Base-by-base conservation (phyloP, 2,329 filamentous ascomycete genomes). In the Aspergillus sp. region DNA sequence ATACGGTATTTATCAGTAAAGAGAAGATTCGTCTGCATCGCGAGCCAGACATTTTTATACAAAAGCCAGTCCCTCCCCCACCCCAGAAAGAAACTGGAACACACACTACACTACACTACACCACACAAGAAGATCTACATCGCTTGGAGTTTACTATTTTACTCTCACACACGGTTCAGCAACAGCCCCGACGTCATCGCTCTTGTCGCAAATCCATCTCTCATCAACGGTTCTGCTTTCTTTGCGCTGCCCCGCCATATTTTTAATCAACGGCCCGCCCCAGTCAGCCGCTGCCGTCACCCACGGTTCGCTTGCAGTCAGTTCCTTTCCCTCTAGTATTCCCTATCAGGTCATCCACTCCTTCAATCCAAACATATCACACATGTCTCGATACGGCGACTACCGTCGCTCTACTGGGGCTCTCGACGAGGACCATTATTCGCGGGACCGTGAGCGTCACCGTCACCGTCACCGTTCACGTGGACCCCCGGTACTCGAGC, bases 381-480 rank as follows among this genome's bases (percentile, higher is more conserved):
- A 54, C 62, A 78, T 78, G 75, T 68, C 72, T 67, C 75, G 74
- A 42, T 73, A 75, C 65, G 70, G 73, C 53, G 75, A 78, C 39
- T 72, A 71, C 49, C 70, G 71, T 58, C 77, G 74, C 39, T 71
- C 73, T 32, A 68, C 73, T n/a, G 68, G 68, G 17, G 68, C 70
- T 19, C 58, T 75, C 49, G 73, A 75, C 61, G 78, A 77, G 74
- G 76, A 79, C 62, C 75, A 77, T 57, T 78, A 79, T 62, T 66
- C 73, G 38, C 76, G 75, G 63, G 79, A 81, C 64, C 76, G 75
- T 63, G 79, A 81, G 64, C 76, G 77, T 53, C 75, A 77, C 51
- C 47, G 47, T 3, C 74, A 78, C 55, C 78, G 78, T 51, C 70
- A 64, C 49, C 72, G 72, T 49, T 68, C 71, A 61, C 74, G 73